These are phyloP conservation scores for Xylaria sp. DNA, from an alignment of 495 filamentous ascomycete species.

Conservation along the genomic window DNA sequence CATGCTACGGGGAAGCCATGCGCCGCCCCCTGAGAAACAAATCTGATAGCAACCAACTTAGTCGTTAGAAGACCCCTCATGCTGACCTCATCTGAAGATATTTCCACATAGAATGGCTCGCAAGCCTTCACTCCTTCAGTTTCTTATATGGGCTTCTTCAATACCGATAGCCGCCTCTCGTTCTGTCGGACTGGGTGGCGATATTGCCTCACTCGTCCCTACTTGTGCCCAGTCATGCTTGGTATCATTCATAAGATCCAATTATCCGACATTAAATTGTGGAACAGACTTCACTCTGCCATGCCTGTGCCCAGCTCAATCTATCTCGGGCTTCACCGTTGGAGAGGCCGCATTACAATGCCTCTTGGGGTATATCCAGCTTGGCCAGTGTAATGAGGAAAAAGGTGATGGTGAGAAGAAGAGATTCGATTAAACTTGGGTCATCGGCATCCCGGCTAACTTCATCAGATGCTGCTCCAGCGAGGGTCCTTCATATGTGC, in stretches of 20 bases:
- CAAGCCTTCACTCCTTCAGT: slow-evolving; percentile 40
- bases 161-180: slow-evolving; percentile 36
- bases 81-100: slow-evolving; percentile 46
- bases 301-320: slow-evolving; percentile 68
- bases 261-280: slow-evolving; percentile 61
- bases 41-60: slow-evolving; percentile 32
- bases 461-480: slow-evolving; percentile 39
- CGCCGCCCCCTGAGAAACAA: slow-evolving; percentile 28
- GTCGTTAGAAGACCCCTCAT: slow-evolving; percentile 28
- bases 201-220: slow-evolving; percentile 62
- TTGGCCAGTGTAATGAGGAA: slow-evolving; percentile 49
- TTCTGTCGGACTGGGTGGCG: slow-evolving; percentile 47
- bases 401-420: slow-evolving; percentile 47
- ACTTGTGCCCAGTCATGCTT: slow-evolving; percentile 69
- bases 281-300: slow-evolving; percentile 57
- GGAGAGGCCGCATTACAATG: slow-evolving; percentile 74
- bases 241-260: slow-evolving; percentile 63
- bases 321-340: slow-evolving; percentile 68
- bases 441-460: slow-evolving; percentile 31
- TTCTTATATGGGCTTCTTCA: slow-evolving; percentile 47
- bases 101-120: slow-evolving; percentile 53
- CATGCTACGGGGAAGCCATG: slow-evolving; percentile 29
- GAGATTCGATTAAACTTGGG: background rate
- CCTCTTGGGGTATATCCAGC: slow-evolving; percentile 54
- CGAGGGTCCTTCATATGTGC: slow-evolving; percentile 65